These are phyloP conservation scores for Hanseniaspora pseudoguilliermondii DNA, from an alignment of 805 yeast genomes.

Conservation along the genomic window DNA sequence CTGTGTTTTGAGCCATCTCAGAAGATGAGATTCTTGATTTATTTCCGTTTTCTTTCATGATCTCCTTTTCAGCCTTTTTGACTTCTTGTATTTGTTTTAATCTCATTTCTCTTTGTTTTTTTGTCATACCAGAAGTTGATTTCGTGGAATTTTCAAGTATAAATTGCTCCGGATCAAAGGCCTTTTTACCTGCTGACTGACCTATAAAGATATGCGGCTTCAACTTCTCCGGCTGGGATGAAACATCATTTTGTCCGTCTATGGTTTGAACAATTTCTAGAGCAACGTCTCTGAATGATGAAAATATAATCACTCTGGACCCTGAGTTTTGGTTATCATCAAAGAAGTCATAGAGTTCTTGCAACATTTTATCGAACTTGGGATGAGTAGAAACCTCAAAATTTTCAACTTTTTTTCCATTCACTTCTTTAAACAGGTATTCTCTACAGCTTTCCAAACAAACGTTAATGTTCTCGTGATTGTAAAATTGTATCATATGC, in stretches of 20 bases:
- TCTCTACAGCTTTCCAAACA: conserved; percentile 9
- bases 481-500: conserved; percentile 48
- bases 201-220: conserved; percentile 87
- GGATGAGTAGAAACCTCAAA: conserved; percentile 44
- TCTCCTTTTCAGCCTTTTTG: conserved; percentile 26
- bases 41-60: conserved; percentile 32
- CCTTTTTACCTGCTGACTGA: conserved; percentile 65
- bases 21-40: conserved; percentile 36
- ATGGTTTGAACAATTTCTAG: conserved; percentile 62
- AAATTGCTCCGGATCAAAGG: conserved; percentile 46
- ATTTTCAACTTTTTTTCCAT: not conserved
- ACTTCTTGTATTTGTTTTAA: conserved; percentile 22
- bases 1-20: conserved; percentile 61
- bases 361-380: conserved; percentile 48
- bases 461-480: conserved; percentile 22
- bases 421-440: not conserved
- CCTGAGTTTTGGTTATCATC: conserved; percentile 27
- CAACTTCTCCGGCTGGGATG: conserved; percentile 21
- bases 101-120: conserved; percentile 27
- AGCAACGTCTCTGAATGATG: conserved; percentile 83
- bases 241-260: conserved; percentile 30
- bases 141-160: conserved; percentile 33
- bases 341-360: conserved; percentile 48
- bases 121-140: conserved; percentile 27
- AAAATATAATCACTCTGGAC: conserved; percentile 74